Evolutionary conservation across 768 basidiomycete species (phyloP), one percentile per base, ranked within the genome.

Genomic region (Harrya chromipes): DNA sequence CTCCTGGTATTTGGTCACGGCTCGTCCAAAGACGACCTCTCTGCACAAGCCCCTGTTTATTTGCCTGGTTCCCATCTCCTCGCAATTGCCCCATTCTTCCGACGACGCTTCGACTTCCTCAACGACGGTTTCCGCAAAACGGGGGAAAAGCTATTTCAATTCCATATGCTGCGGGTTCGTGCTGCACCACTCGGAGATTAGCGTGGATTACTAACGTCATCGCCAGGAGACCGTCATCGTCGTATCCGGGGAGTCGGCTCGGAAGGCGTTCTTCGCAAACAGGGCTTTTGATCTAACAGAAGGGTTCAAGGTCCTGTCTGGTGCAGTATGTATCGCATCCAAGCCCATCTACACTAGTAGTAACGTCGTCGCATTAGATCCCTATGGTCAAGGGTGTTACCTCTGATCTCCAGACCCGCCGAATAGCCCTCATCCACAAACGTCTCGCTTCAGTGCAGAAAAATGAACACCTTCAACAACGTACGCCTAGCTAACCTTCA

Each of bases 291-390:
- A 89, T 66, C 77, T 90, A 43, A 83, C 82, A 36, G 85, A 87
- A 71, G 87, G 86, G 6, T 90, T 87, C 74, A 85, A 82, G 60
- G 79, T 87, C 60, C 76, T 90, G 53, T 86, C 85, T 43, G 87
- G 87, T 43, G 86, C 84, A 47, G 87, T 89, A 64, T 56, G 84
- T 79, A 17, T 29, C 19, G 24, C 17, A 21, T 45, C 44, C 26
- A 45, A 34, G 51, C 50, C 44, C 49, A 45, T 51, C 60, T 33
- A 51, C 48, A 41, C 50, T 24, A 41, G 60, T 53, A 52, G 41
- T 56, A 57, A 53, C 7, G 14, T 43, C 46, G 46, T 48, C 24
- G 46, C 50, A 46, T 29, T 54, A 89, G 87, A 83, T 90, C 54
- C 87, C 87, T 54, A 80, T 85, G 75, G 78, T 88, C 57, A 78